Evolutionary conservation across 179 eudicot species (phyloP).

Genomic region (Kewa caespitosa): DNA sequence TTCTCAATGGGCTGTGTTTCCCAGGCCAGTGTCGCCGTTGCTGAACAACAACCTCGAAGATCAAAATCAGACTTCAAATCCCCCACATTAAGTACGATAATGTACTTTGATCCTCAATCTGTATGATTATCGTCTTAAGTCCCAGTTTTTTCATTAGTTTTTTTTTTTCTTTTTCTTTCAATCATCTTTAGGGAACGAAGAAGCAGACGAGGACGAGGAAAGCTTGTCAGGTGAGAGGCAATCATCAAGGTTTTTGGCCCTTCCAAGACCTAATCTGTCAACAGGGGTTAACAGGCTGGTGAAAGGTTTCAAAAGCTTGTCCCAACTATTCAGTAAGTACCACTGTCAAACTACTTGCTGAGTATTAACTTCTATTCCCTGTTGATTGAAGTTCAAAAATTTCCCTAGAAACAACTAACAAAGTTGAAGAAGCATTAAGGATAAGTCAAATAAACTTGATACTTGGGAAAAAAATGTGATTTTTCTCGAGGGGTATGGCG

Average conservation of each 20-base stretch:
- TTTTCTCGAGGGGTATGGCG: no score
- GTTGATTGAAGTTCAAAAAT: background rate
- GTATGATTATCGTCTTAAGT: background rate
- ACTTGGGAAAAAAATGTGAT: no score
- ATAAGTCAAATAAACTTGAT: no score
- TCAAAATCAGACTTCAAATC: slow-evolving; percentile 34
- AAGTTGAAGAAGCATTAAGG: no score
- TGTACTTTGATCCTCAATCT: slow-evolving; percentile 5
- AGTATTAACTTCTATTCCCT: background rate
- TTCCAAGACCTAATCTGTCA: slow-evolving; percentile 44
- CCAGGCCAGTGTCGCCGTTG: slow-evolving; percentile 56
- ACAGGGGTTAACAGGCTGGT: slow-evolving; percentile 51
- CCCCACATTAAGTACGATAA: slow-evolving; percentile 37
- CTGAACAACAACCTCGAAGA: slow-evolving; percentile 44
- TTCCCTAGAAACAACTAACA: background rate
- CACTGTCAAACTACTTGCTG: background rate
- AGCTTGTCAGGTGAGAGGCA: slow-evolving; percentile 42
- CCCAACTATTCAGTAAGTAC: slow-evolving; percentile 49
- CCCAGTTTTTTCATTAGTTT: background rate
- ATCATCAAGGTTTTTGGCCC: slow-evolving; percentile 42
- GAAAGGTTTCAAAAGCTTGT: slow-evolving; percentile 54
- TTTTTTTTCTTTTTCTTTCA: background rate
- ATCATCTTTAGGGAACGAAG: slow-evolving; percentile 32
- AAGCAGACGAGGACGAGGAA: slow-evolving; percentile 45
- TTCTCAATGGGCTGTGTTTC: slow-evolving; percentile 74